A percentile compares a stretch with the other conserved stretches of the same genome.
Evolutionary conservation across 768 basidiomycete genomes (phyloP).

Genomic region (Lactarius hengduanensis): DNA sequence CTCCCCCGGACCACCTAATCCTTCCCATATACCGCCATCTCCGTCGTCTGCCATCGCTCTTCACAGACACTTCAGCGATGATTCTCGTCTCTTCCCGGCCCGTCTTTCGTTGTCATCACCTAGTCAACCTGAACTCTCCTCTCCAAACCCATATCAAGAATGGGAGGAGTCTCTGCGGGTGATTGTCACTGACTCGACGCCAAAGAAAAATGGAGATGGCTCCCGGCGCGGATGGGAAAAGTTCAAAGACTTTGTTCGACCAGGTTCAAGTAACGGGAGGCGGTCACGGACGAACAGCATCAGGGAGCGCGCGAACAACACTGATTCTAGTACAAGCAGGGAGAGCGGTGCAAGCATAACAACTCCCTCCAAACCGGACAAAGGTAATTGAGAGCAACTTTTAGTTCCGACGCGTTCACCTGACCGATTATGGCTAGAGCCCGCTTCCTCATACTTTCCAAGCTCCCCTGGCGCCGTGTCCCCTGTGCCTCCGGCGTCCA

Average conservation of each 20-base stretch:
- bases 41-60: constrained; percentile 49
- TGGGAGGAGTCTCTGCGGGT: constrained; percentile 35
- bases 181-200: constrained; percentile 34
- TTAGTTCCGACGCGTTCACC: background rate
- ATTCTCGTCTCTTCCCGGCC: constrained; percentile 58
- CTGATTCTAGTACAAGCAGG: constrained; percentile 41
- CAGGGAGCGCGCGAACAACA: constrained; percentile 61
- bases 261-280: constrained; percentile 64
- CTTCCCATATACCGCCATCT: constrained; percentile 47
- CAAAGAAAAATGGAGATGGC: constrained; percentile 58
- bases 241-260: constrained; percentile 64
- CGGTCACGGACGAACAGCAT: constrained; percentile 81
- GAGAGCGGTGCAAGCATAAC: constrained; percentile 32
- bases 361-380: constrained; percentile 22
- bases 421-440: constrained; percentile 15
- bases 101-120: constrained; percentile 63
- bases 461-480: constrained; percentile 58
- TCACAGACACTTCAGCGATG: constrained; percentile 44
- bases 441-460: constrained; percentile 40
- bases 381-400: constrained; percentile 19
- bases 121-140: constrained; percentile 59
- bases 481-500: constrained; percentile 74
- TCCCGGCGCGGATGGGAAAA: constrained; percentile 68
- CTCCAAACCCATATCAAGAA: constrained; percentile 36
- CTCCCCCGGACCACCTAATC: constrained; percentile 47